Percentiles rank a stretch among this genome's conserved stretches.
These are phyloP conservation scores for Yarrowia sp. DNA, from an alignment of 805 yeast genomes.

Conservation along the genomic window DNA sequence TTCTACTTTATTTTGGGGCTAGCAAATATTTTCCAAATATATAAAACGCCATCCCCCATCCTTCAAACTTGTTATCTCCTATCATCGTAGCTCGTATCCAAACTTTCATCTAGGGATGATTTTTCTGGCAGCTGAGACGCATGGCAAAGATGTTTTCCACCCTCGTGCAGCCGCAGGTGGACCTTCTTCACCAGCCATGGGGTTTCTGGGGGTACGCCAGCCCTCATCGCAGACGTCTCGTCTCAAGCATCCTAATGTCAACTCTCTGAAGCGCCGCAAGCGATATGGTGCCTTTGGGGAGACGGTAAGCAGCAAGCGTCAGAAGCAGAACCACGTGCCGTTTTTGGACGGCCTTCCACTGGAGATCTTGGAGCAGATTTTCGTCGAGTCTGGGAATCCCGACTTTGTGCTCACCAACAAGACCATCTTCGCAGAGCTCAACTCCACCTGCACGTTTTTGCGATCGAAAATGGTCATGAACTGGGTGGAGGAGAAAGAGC, in stretches of 20 bases:
- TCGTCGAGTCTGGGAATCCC: background rate
- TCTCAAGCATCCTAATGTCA: background rate
- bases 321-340: background rate
- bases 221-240: background rate
- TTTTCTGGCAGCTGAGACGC: no score
- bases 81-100: no score
- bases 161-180: no score
- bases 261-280: background rate
- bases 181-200: background rate
- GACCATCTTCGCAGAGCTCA: background rate
- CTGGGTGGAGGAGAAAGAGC: conserved; percentile 12
- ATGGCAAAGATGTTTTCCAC: no score
- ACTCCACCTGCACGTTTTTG: background rate
- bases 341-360: conserved; percentile 4
- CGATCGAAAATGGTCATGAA: background rate
- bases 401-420: conserved; percentile 12
- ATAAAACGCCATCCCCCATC: no score
- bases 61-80: no score
- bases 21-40: no score
- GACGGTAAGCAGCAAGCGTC: no score
- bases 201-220: background rate
- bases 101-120: no score
- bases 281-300: no score
- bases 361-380: conserved; percentile 23
- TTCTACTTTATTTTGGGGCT: no score